Base-by-base conservation (phyloP, 257 asterid species). In the Echium plantagineum region DNA sequence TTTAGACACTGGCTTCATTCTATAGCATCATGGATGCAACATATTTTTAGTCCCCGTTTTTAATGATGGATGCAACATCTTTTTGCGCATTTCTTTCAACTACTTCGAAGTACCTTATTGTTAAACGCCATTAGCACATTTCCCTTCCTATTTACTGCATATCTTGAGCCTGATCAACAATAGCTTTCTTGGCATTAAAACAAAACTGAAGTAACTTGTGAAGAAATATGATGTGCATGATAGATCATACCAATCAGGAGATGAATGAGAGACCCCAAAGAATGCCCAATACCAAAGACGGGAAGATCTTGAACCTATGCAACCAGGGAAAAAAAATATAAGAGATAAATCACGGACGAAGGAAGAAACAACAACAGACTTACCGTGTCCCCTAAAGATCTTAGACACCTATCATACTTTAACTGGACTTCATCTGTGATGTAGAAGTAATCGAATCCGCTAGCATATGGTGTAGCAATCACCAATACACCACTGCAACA, bases 391-490 rank as follows among this genome's bases (percentile, higher is more conserved):
- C 70, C 84, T 67, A 90, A 87, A 72, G 28, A 60, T 18, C 97
- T 81, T 61, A 87, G 83, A 71, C 95, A 85, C 71, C 96, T 78
- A 69, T 90, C 97, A 57, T 70, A 87, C 76, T 85, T 90, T 59
- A 90, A 83, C 71, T 90, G 96, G 71, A 74, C 95, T 79, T 90
- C 97, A 75, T 87, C 96, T 52, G 97, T 96, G 68, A 90, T 90
- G 70, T 75, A 81, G 79, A 87, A 87, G 83, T 90, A 87, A 67
- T 90, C 96, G 74, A 90, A 87, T 58, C 97, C 94, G 72, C 97
- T 87, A 62, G 97, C 89, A 80, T 81, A 90, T 65, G 97, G 97
- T 21, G 96, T 90, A 60, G 96, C 97, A 70, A 90, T 83, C 67
- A 90, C 87, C 80, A 90, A 62, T 63, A 79, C 60, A 62, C 87